Evolutionary conservation across 1,139 yeast species (phyloP).

Genomic region (Yamadazyma atmosphaerica): DNA sequence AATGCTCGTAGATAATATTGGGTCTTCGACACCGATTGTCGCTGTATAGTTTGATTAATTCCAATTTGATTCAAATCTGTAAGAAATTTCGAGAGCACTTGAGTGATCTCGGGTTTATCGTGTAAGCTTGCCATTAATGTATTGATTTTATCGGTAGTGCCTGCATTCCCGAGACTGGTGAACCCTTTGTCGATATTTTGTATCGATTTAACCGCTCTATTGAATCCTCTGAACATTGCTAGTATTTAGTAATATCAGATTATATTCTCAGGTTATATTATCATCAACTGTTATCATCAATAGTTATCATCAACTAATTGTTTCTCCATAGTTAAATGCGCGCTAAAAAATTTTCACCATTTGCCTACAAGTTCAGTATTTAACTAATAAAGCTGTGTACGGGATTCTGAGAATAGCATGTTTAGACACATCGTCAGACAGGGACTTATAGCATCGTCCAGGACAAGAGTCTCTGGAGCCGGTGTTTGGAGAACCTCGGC

Average conservation of each 20-base stretch:
- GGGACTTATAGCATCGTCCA: not conserved
- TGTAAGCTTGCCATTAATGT: conserved; percentile 27
- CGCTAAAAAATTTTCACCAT: not conserved
- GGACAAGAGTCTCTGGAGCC: no score
- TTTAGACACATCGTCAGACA: conserved; percentile 1
- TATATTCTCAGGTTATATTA: no score
- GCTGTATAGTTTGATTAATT: conserved; percentile 20
- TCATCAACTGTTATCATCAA: no score
- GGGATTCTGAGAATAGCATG: not conserved
- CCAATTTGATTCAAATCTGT: conserved; percentile 34
- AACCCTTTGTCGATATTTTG: conserved; percentile 30
- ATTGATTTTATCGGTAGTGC: conserved; percentile 22
- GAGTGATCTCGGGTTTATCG: conserved; percentile 31
- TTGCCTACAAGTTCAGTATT: not conserved
- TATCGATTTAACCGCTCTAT: conserved; percentile 30
- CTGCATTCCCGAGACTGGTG: conserved; percentile 19
- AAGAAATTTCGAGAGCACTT: conserved; percentile 33
- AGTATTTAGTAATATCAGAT: no score
- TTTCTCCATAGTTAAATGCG: not conserved
- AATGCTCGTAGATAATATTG: conserved; percentile 21
- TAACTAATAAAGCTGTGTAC: not conserved
- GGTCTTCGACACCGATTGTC: conserved; percentile 10
- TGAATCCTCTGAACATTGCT: conserved; percentile 16
- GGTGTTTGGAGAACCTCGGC: no score
- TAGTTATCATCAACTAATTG: not conserved